Evolutionary conservation across 2,329 filamentous ascomycete genomes (phyloP), one percentile per base, ranked within the genome.

Genomic region (Endothia cerciana): DNA sequence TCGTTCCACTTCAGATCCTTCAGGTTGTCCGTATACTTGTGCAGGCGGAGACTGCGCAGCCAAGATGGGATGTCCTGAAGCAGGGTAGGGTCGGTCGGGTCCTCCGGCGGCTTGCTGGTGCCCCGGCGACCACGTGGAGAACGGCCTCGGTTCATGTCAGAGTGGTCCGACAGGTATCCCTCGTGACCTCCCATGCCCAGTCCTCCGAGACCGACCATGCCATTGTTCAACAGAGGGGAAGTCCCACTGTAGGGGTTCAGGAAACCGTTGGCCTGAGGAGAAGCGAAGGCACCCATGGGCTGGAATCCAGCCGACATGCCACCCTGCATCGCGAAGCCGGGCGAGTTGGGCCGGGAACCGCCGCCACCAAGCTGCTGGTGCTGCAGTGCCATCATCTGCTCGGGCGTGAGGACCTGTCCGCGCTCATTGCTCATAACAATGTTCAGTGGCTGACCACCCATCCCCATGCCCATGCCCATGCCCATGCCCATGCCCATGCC

Each of bases 1-100:
- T 99, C 95, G 36, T 90, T 91, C 95, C 95, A 99, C 74, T 95
- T 93, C 83, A 98, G 88, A 74, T 98, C 94, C 81, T 98, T 99
- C 70, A 99, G 81, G 72, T 98, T 96, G 72, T 99, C 95, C 11
- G 95, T 99, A 80, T 99, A 99, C 83, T 99, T 99, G 84, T 99
- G 95, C 73, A 99, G 84, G 68, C 95, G 89, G 75, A 98, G 85
- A 77, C 93, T 97, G 76, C 95, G 89, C 73, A 99, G 86, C 95
- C 95, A 99, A 77, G 89, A 91, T 63, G 95, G 94, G 71, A 99
- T 97, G 75, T 99, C 95, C 79, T 97, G 92, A 72, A 99, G 85
- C 67, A 99, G 86, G 51, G 85, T 89, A 19, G 91, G 91, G 77
- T 99, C 95, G 25, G 94, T 98, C 4, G 95, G 95, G 74, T 99